Evolutionary conservation across 2,329 filamentous ascomycete genomes (phyloP).

Genomic region (Leptoxyphium fumago): DNA sequence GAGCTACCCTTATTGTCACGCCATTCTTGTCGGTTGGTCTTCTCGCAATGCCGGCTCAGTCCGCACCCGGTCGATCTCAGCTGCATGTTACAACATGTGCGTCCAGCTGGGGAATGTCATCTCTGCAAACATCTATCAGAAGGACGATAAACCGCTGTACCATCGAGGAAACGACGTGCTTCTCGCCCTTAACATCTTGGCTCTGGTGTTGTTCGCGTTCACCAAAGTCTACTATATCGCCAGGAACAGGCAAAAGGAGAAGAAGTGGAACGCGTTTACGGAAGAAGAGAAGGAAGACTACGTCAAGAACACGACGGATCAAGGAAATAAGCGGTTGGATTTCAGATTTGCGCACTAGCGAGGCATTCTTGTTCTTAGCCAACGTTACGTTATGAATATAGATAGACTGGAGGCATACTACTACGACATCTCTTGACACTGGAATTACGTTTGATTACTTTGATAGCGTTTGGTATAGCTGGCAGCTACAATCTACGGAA

Average conservation of each 20-base stretch:
- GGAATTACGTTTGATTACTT: no score
- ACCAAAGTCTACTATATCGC: constrained; percentile 21
- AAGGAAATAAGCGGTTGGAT: constrained; percentile 22
- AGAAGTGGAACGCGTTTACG: constrained; percentile 24
- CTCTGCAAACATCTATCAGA: constrained; percentile 33
- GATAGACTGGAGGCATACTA: no score
- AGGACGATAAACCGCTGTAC: constrained; percentile 32
- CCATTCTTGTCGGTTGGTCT: constrained; percentile 29
- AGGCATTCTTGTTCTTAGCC: no score
- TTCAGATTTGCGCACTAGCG: constrained; percentile 19
- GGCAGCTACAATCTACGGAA: no score
- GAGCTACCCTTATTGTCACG: constrained; percentile 29
- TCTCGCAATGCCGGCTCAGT: constrained; percentile 29
- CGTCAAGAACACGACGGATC: constrained; percentile 20
- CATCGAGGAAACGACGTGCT: constrained; percentile 26
- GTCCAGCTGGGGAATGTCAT: constrained; percentile 32
- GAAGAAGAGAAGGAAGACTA: constrained; percentile 21
- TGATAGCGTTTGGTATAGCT: no score
- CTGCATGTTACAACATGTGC: constrained; percentile 27
- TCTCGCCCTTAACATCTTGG: constrained; percentile 16
- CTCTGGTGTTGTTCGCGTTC: constrained; percentile 16
- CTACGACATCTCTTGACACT: no score
- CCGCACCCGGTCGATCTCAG: constrained; percentile 28
- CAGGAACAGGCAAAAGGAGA: constrained; percentile 17
- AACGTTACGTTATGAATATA: no score